Percentiles rank a stretch among this genome's conserved stretches.
These are phyloP conservation scores for Lasiosphaeris hirsuta DNA, from an alignment of 495 filamentous ascomycete species.

Conservation along the genomic window DNA sequence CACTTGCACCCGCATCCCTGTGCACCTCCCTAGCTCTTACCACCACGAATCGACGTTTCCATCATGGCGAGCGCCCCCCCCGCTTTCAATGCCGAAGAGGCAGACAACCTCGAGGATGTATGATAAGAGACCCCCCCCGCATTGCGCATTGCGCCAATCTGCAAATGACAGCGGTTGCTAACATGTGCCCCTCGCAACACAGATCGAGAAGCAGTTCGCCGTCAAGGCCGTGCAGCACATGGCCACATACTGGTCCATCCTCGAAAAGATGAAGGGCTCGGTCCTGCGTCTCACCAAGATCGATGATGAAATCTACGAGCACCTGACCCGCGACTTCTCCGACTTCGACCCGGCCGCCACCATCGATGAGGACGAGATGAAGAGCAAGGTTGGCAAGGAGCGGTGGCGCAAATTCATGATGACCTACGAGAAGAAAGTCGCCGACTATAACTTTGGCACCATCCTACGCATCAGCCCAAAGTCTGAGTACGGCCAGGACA, in stretches of 20 bases:
- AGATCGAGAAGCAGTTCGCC: constrained; percentile 99
- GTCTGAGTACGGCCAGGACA: constrained; percentile 80
- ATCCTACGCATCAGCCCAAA: constrained; percentile 77
- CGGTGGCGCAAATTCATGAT: constrained; percentile 94
- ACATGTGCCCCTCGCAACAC: not conserved
- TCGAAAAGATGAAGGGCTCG: constrained; percentile 84
- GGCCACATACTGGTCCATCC: constrained; percentile 92
- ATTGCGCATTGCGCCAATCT: not conserved
- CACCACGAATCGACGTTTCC: not conserved
- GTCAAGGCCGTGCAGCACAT: constrained; percentile 97
- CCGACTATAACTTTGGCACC: constrained; percentile 97
- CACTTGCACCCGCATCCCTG: not conserved
- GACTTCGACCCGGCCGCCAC: constrained; percentile 80
- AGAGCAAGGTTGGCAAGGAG: constrained; percentile 95
- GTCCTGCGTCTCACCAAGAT: constrained; percentile 83
- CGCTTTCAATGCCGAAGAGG: constrained; percentile 45
- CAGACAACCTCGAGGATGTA: constrained; percentile 50
- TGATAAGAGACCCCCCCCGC: not conserved
- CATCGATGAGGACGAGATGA: constrained; percentile 92
- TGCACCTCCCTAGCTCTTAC: not conserved
- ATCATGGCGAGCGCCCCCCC: constrained; percentile 24
- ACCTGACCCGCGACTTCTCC: constrained; percentile 83
- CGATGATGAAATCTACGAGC: constrained; percentile 89
- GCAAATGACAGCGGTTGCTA: not conserved
- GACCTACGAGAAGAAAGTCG: constrained; percentile 85